Evolutionary conservation across 768 basidiomycete species (phyloP).

Genomic region (Xerocomellus dryophilus): DNA sequence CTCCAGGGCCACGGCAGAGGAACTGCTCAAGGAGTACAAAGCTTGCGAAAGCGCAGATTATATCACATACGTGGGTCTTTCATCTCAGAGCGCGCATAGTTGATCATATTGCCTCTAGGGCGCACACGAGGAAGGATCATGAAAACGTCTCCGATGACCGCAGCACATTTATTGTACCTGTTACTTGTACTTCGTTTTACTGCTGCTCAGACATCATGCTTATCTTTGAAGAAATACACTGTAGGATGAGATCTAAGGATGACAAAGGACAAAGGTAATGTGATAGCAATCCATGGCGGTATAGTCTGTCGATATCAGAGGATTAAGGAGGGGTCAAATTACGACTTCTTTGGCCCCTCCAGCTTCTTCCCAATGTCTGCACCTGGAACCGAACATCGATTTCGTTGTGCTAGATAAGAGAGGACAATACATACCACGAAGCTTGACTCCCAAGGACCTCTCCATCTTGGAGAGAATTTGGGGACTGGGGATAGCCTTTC

Average conservation of each 20-base stretch:
- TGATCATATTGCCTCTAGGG: conserved; percentile 25
- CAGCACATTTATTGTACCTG: background rate
- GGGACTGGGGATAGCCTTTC: conserved; percentile 81
- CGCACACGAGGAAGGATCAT: conserved; percentile 33
- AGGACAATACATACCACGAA: conserved; percentile 63
- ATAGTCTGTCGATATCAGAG: conserved; percentile 28
- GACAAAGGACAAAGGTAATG: conserved; percentile 10
- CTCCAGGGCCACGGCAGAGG: conserved; percentile 76
- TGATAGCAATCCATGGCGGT: conserved; percentile 20
- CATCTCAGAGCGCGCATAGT: background rate
- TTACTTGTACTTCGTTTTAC: background rate
- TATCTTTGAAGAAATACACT: conserved; percentile 22
- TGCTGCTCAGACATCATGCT: conserved; percentile 3
- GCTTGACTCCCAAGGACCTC: conserved; percentile 78
- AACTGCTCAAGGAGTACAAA: conserved; percentile 89
- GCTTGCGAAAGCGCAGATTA: conserved; percentile 96
- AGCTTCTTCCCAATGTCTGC: conserved; percentile 83
- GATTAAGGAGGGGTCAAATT: conserved; percentile 41
- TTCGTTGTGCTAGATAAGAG: background rate
- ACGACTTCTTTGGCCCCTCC: conserved; percentile 73
- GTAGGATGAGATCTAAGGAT: conserved; percentile 21
- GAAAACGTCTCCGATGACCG: conserved; percentile 1
- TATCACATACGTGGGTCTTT: conserved; percentile 70
- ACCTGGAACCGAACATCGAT: conserved; percentile 40
- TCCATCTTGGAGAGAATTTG: conserved; percentile 90